phyloP scores from a whole-genome alignment of 75 land plant genomes.

The Larix kaempferi region DNA sequence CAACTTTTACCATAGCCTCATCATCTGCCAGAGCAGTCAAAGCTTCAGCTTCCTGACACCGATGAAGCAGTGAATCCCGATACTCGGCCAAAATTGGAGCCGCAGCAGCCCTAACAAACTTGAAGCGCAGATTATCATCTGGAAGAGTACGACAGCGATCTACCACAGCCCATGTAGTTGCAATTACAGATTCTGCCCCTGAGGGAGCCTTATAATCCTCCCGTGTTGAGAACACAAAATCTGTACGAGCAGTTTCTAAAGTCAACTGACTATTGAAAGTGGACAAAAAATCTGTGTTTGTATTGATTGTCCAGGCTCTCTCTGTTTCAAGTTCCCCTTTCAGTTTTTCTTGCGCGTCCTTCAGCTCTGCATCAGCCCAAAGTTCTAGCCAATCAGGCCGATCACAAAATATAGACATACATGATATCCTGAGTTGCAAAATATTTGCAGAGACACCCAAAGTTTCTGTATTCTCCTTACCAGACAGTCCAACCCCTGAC shows the following conservation, averaged over 20 bases:
- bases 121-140: conserved; percentile 39
- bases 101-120: conserved; percentile 48
- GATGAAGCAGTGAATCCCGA: conserved; percentile 51
- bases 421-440: conserved; percentile 29
- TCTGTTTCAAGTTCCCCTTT: conserved; percentile 48
- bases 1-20: conserved; percentile 62
- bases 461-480: conserved; percentile 42
- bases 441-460: conserved; percentile 21
- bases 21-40: conserved; percentile 87
- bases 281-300: conserved; percentile 8
- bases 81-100: conserved; percentile 54
- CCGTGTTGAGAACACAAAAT: conserved; percentile 12
- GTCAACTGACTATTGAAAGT: conserved; percentile 2
- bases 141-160: conserved; percentile 78
- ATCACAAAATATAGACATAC: conserved; percentile 76
- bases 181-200: conserved; percentile 50
- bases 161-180: conserved; percentile 41
- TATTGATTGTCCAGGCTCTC: conserved; percentile 49
- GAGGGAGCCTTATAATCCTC: conserved; percentile 70
- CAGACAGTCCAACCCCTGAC: conserved; percentile 36
- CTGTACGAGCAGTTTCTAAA: conserved; percentile 3
- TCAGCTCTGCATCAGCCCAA: conserved; percentile 84
- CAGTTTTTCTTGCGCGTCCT: conserved; percentile 60
- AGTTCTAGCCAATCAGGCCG: conserved; percentile 89
- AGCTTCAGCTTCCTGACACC: conserved; percentile 94